Evolutionary conservation across 768 basidiomycete species (phyloP), one percentile per base, ranked within the genome.

Genomic region (Lentinula guzmanii): DNA sequence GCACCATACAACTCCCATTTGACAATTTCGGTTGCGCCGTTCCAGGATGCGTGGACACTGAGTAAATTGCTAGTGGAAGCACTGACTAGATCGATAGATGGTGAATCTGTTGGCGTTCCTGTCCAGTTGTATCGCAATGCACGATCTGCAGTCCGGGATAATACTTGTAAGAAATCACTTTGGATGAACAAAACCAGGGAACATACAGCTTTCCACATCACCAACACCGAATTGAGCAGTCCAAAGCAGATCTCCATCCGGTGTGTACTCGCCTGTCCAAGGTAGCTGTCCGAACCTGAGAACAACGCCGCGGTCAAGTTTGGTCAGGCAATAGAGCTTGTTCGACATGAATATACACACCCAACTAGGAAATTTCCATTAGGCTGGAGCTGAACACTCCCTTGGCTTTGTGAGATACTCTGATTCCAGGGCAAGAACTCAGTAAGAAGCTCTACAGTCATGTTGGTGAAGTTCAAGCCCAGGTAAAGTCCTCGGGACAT

Each of bases 11-110:
- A 46, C n/a, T 37, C 43, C 61, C 63, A 67, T 15, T 24, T n/a
- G 7, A 54, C 33, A 6, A 63, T 64, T 9, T 62, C 61, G 6
- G 66, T 67, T 16, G 63, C 65, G n/a, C 66, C 66, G 57, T 65
- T 67, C 66, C 66, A 67, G 15, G 63, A 64, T 5, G 64, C 66
- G 24, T 64, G 64, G 24, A 65, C 28, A 10, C 52, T 61, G 5
- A 43, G 59, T 5, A 51, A 21, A 21, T 55, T 48, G 28, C 24
- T 42, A 1, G 45, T 35, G 7, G 50, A 52, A 6, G 59, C 37
- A 11, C n/a, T n/a, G 13, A 50, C 31, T 1, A 67, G 34, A 1
- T 61, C 21, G 0, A 64, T 59, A 3, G 46, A 60, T 0, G 66
- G 66, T 21, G 63, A 45, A 55, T 48, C 52, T 31, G 52, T 65